Evolutionary conservation across 2,329 filamentous ascomycete species (phyloP).

Genomic region (Didymella pinodella): DNA sequence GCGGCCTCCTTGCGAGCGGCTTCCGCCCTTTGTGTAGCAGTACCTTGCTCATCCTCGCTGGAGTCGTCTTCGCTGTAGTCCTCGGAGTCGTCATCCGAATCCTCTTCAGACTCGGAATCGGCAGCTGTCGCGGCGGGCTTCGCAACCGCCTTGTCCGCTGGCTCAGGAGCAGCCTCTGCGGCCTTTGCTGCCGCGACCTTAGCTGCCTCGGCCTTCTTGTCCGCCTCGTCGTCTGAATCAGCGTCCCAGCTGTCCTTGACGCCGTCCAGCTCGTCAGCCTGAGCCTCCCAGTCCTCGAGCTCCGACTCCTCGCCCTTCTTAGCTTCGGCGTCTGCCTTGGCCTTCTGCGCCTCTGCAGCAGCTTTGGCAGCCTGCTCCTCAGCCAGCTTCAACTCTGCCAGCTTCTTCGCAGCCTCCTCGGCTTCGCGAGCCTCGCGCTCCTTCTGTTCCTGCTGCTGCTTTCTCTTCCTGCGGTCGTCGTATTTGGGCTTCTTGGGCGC

Average conservation of each 20-base stretch:
- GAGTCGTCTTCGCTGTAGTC: conserved; percentile 70
- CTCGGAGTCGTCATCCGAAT: conserved; percentile 63
- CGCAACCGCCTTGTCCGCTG: conserved; percentile 18
- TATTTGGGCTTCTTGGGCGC: conserved; percentile 83
- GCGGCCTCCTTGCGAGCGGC: conserved; percentile 86
- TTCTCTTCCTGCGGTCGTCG: conserved; percentile 80
- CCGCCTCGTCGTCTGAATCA: conserved; percentile 75
- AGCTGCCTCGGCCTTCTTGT: conserved; percentile 48
- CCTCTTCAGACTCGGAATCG: conserved; percentile 51
- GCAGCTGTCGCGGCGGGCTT: conserved; percentile 17
- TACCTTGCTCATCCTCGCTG: conserved; percentile 75
- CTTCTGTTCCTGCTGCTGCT: conserved; percentile 65
- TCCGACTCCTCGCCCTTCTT: conserved; percentile 69
- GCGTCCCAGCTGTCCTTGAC: conserved; percentile 97
- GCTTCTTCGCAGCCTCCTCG: conserved; percentile 65
- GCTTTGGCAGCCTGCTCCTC: conserved; percentile 77
- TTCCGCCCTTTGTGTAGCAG: conserved; percentile 76
- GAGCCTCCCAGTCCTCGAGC: conserved; percentile 84
- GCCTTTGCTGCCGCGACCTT: conserved; percentile 45
- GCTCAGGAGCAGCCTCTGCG: conserved; percentile 29
- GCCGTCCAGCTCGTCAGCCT: conserved; percentile 75
- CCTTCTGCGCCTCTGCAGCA: conserved; percentile 75
- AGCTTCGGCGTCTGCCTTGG: conserved; percentile 62
- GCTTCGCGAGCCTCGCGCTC: conserved; percentile 56
- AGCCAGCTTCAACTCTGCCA: conserved; percentile 60